phyloP scores from a whole-genome alignment of 2,329 filamentous ascomycete genomes.

The Fusarium algeriense region DNA sequence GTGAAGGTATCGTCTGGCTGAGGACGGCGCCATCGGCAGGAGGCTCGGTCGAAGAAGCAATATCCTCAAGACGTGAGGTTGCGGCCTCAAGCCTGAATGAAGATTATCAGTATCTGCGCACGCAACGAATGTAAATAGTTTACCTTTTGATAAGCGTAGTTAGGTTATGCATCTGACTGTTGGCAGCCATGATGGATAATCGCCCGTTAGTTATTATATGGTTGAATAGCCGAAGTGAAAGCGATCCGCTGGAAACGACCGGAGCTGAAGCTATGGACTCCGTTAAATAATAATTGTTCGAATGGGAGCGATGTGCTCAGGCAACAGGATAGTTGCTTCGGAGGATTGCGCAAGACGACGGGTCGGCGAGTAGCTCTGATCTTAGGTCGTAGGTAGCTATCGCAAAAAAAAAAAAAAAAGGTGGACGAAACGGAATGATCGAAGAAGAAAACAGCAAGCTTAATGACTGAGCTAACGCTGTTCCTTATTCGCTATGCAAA shows the following conservation, averaged over 20 bases:
- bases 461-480: constrained; percentile 1
- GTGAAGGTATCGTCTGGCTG: constrained; percentile 54
- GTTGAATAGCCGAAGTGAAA: not conserved
- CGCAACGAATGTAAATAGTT: constrained; percentile 1
- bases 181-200: constrained; percentile 71
- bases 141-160: constrained; percentile 99
- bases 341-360: constrained; percentile 27
- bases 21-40: constrained; percentile 64
- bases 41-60: constrained; percentile 80
- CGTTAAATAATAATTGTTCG: constrained; percentile 2
- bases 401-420: not conserved
- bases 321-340: constrained; percentile 29
- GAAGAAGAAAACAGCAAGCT: not conserved
- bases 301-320: constrained; percentile 9
- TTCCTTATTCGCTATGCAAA: not conserved
- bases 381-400: not conserved
- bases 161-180: constrained; percentile 93
- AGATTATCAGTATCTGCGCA: constrained; percentile 59
- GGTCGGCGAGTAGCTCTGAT: constrained; percentile 1
- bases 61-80: constrained; percentile 95
- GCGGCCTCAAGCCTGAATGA: constrained; percentile 89
- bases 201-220: not conserved
- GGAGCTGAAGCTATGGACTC: not conserved
- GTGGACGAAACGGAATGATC: not conserved
- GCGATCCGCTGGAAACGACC: not conserved